Evolutionary conservation across 1,284 basidiomycete species (phyloP), one percentile per base, ranked within the genome.

Genomic region (Cerioporus squamosus): DNA sequence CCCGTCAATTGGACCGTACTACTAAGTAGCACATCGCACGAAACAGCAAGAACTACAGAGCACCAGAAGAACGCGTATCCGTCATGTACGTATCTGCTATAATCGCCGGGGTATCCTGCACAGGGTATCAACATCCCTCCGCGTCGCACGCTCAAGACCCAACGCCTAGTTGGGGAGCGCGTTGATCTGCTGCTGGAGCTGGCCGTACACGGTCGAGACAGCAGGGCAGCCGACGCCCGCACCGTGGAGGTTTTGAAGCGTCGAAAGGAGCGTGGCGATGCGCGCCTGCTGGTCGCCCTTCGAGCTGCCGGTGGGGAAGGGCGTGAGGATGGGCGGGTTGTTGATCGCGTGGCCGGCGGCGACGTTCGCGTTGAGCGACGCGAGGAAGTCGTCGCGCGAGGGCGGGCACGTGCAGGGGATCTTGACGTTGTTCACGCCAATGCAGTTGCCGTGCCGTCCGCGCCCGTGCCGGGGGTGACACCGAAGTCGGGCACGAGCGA

Each of bases 371-470:
- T 65, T 69, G 53, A 77, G 66, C 53, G 65, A 53, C 42, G 65
- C 53, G 64, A 76, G 71, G 70, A 73, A 78, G 15, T 58, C 57
- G 44, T 63, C 65, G 49, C 73, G 73, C 38, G 63, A 31, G 0
- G 77, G 77, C 29, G 77, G 77, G 68, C 77, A 79, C 36, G 60
- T 43, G 66, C 77, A 79, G 0, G 77, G 77, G 23, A 79, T 67
- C 64, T 72, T 71, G 70, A 77, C 56, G 51, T 54, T 53, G 62
- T 61, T 60, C 39, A 63, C 1, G 5, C 62, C 62, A 51, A 57
- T 55, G 61, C 61, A 61, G 59, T 64, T 58, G 42, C 62, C 9
- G 57, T 59, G 42, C 66, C 67, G 26, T 68, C 68, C 14, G 71
- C 71, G 59, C 65, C 64, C 8, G 65, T 57, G 31, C 66, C 66